phyloP scores from a whole-genome alignment of 73 alveolate genomes.

The Paramecium sonneborni region DNA sequence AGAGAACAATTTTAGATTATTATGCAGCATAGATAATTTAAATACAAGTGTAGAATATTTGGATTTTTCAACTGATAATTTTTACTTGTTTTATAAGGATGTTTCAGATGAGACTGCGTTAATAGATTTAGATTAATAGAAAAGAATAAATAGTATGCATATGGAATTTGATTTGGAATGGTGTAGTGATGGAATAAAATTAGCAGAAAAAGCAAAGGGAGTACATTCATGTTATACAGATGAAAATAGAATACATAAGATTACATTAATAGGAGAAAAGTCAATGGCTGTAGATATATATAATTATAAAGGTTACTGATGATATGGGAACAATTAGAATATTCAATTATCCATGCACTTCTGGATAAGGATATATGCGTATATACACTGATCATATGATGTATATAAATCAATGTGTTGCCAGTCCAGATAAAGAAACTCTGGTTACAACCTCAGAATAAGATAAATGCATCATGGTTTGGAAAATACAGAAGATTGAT shows the following conservation, averaged over 20 bases:
- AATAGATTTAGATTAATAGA: slow-evolving; percentile 74
- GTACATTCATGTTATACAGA: slow-evolving; percentile 88
- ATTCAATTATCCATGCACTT: slow-evolving; percentile 63
- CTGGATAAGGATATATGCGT: slow-evolving; percentile 74
- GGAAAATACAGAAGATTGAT: slow-evolving; percentile 69
- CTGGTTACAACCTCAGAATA: slow-evolving; percentile 75
- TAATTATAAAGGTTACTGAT: slow-evolving; percentile 77
- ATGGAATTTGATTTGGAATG: slow-evolving; percentile 92
- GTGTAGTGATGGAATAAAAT: slow-evolving; percentile 95
- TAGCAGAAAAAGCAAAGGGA: slow-evolving; percentile 84
- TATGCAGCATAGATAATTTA: slow-evolving; percentile 73
- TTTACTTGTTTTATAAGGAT: slow-evolving; percentile 82
- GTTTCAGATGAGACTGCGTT: slow-evolving; percentile 76
- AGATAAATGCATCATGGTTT: slow-evolving; percentile 83
- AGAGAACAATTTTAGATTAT: slow-evolving; percentile 75
- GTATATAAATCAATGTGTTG: slow-evolving; percentile 73
- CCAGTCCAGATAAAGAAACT: slow-evolving; percentile 78
- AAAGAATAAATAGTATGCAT: slow-evolving; percentile 71
- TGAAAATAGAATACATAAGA: slow-evolving; percentile 79
- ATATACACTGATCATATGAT: slow-evolving; percentile 92
- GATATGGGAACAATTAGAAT: slow-evolving; percentile 87
- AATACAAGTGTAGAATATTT: slow-evolving; percentile 77
- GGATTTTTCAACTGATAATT: slow-evolving; percentile 87
- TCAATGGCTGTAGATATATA: slow-evolving; percentile 74
- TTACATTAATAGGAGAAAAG: slow-evolving; percentile 81